Evolutionary conservation across 1,284 basidiomycete genomes (phyloP).

Genomic region (Leccinum pseudoinsigne): DNA sequence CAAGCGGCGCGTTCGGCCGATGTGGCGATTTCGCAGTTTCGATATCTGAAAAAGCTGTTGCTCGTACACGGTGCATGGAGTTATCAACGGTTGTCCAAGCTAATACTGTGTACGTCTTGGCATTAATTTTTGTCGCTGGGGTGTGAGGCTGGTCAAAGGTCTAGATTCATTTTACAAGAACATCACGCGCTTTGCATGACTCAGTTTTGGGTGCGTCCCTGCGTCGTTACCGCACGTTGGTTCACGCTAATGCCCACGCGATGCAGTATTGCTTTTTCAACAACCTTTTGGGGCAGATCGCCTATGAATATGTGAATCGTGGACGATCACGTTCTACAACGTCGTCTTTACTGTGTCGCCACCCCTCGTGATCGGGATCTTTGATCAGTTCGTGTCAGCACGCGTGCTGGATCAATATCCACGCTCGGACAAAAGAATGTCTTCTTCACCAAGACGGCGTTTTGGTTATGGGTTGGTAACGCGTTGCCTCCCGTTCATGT

Average conservation of each 20-base stretch:
- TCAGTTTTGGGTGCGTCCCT: slow-evolving; percentile 82
- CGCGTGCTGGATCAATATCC: slow-evolving; percentile 97
- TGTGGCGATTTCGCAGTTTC: slow-evolving; percentile 97
- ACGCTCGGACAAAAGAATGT: slow-evolving; percentile 88
- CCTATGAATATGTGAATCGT: slow-evolving; percentile 80
- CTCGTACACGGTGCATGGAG: slow-evolving; percentile 99
- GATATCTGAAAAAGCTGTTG: slow-evolving; percentile 92
- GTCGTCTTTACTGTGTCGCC: slow-evolving; percentile 94
- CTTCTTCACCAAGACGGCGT: slow-evolving; percentile 89
- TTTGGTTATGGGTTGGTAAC: slow-evolving; percentile 96
- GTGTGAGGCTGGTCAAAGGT: not conserved
- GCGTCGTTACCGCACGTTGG: not conserved
- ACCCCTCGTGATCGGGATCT: slow-evolving; percentile 95
- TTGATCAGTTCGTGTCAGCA: slow-evolving; percentile 97
- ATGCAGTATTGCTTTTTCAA: slow-evolving; percentile 94
- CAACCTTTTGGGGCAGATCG: slow-evolving; percentile 98
- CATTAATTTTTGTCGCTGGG: not conserved
- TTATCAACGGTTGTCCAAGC: slow-evolving; percentile 92
- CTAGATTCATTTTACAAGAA: slow-evolving; percentile 96
- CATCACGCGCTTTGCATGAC: slow-evolving; percentile 94
- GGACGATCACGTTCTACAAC: slow-evolving; percentile 95
- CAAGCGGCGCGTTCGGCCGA: slow-evolving; percentile 98
- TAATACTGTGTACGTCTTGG: slow-evolving; percentile 81
- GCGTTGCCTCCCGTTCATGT: slow-evolving; percentile 50
- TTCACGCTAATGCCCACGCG: not conserved